Conservation (phyloP, 306 rosid genomes). For the Inga laurina region DNA sequence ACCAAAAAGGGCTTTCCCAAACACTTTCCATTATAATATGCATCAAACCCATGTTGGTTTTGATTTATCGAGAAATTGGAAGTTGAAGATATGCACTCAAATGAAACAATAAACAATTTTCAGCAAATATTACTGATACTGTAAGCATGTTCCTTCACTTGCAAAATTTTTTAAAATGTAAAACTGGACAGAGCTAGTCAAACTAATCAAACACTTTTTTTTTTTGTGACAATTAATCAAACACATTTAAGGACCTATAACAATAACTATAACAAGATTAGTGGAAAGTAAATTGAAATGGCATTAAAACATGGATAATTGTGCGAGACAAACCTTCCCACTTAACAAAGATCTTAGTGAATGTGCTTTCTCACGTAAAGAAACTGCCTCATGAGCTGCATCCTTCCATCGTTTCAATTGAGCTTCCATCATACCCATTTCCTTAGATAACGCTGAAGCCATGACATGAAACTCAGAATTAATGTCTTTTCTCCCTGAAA, state of each 20-base stretch:
- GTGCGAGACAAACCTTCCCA: constrained; percentile 59
- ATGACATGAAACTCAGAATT: constrained; percentile 89
- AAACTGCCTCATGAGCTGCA: constrained; percentile 76
- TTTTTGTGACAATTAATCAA: not conserved
- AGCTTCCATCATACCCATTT: constrained; percentile 95
- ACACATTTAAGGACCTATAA: constrained; percentile 19
- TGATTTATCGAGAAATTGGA: not conserved
- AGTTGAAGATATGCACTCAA: not conserved
- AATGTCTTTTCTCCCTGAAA: constrained; percentile 89
- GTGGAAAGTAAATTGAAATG: constrained; percentile 29
- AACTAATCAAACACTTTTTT: constrained; percentile 25
- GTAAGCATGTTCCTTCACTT: not conserved
- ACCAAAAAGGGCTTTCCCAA: constrained; percentile 15
- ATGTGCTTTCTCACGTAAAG: constrained; percentile 71
- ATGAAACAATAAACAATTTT: not conserved
- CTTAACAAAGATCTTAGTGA: constrained; percentile 54
- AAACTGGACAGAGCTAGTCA: constrained; percentile 11
- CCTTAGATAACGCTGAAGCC: constrained; percentile 90
- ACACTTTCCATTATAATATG: not conserved
- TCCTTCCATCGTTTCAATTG: constrained; percentile 91
- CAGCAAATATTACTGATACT: not conserved
- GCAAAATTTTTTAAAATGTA: not conserved
- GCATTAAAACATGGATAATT: not conserved
- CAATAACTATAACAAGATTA: not conserved
- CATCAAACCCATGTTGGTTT: too few relatives aligned